phyloP scores from a whole-genome alignment of 1,284 basidiomycete genomes.

The Pterula multifida region DNA sequence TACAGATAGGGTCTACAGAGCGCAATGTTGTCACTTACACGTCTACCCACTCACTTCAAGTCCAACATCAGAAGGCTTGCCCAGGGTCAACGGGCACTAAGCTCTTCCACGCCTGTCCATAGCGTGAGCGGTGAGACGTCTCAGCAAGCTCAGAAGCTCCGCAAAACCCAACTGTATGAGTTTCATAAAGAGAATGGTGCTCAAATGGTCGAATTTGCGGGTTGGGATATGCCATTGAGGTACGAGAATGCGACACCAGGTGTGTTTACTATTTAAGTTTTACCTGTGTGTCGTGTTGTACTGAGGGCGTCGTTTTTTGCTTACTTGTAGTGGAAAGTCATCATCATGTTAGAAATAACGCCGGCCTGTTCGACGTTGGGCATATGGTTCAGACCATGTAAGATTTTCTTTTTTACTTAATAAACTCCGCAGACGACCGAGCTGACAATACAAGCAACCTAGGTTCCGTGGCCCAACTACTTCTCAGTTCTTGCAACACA shows the following conservation, averaged over 20 bases:
- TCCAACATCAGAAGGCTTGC: not conserved
- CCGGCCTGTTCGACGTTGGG: conserved; percentile 93
- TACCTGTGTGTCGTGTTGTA: not conserved
- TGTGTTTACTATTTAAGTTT: conserved; percentile 18
- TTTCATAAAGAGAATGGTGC: conserved; percentile 81
- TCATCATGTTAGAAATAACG: conserved; percentile 75
- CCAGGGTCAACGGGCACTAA: not conserved
- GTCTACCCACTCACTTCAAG: not conserved
- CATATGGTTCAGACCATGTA: conserved; percentile 93
- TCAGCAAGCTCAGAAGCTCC: conserved; percentile 19
- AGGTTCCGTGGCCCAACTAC: conserved; percentile 69
- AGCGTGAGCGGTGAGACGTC: not conserved
- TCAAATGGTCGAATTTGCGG: conserved; percentile 96
- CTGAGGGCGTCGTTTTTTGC: conserved; percentile 6
- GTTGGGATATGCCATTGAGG: conserved; percentile 87
- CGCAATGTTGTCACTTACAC: too few relatives aligned
- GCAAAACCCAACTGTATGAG: conserved; percentile 77
- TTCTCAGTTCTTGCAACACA: conserved; percentile 73
- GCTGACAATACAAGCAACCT: not conserved
- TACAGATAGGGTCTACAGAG: too few relatives aligned
- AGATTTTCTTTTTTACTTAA: conserved; percentile 7
- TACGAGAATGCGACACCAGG: conserved; percentile 82
- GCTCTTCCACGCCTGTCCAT: not conserved
- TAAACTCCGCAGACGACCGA: not conserved
- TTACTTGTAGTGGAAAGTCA: conserved; percentile 70